Evolutionary conservation across 306 rosid genomes (phyloP).

Genomic region (Prunus dulcis): DNA sequence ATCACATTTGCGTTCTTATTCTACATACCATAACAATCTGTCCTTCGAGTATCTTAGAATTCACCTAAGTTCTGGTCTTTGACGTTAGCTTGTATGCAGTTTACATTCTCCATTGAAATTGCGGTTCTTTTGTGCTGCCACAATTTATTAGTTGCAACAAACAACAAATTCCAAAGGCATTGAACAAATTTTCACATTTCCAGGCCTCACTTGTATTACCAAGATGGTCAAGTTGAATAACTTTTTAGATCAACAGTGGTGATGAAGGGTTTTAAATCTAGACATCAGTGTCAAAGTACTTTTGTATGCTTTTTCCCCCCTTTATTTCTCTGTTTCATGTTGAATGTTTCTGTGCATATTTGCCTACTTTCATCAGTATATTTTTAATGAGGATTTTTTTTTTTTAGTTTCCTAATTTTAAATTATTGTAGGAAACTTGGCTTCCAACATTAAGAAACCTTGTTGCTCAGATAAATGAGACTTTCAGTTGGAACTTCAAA

Average conservation of each 20-base stretch:
- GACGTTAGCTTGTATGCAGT: neutral
- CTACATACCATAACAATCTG: neutral
- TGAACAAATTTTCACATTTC: neutral
- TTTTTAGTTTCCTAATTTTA: neutral
- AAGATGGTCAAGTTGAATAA: neutral
- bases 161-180: neutral
- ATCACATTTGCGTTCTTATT: neutral
- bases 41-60: neutral
- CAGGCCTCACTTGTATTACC: neutral
- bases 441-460: constrained; percentile 84
- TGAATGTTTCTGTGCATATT: neutral
- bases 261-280: neutral
- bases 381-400: neutral
- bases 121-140: neutral
- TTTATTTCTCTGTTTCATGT: neutral
- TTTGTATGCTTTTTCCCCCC: neutral
- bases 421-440: constrained; percentile 66
- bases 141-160: neutral
- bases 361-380: neutral
- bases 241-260: neutral
- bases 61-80: neutral
- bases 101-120: neutral
- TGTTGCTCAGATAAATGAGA: constrained; percentile 82
- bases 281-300: neutral
- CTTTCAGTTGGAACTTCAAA: constrained; percentile 76